These are phyloP conservation scores for Crithidia brevicula DNA, from an alignment of 208 protist genomes.

Conservation along the genomic window DNA sequence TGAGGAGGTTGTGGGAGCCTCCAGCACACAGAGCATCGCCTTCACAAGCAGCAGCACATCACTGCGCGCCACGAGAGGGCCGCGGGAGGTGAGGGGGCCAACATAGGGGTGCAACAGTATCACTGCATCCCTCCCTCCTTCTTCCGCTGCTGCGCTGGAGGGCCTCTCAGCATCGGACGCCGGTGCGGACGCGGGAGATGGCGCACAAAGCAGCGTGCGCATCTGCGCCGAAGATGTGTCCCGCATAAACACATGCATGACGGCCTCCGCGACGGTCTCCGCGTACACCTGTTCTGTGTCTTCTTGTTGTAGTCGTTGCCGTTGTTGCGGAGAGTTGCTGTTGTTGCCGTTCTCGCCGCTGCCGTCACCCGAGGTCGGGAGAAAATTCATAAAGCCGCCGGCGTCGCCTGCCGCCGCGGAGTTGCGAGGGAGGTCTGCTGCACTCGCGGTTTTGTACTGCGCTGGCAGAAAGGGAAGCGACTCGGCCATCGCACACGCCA, in stretches of 20 bases:
- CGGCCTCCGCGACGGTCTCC: slow-evolving; percentile 21
- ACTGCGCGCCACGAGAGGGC: slow-evolving; percentile 22
- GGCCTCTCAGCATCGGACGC: neutral
- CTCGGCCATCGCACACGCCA: slow-evolving; percentile 23
- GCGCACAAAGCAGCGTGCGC: slow-evolving; percentile 5
- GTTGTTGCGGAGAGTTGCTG: neutral
- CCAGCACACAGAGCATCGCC: slow-evolving; percentile 24
- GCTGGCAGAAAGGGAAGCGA: slow-evolving; percentile 23
- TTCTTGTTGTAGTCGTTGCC: too few relatives aligned
- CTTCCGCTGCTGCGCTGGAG: neutral
- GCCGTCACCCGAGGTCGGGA: neutral
- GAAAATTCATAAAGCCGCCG: neutral
- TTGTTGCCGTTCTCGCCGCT: neutral
- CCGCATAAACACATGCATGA: slow-evolving; percentile 19
- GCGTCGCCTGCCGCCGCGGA: neutral
- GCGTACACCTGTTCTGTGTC: slow-evolving; percentile 3
- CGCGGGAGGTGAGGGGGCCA: slow-evolving; percentile 10
- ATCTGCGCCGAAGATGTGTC: slow-evolving; percentile 21
- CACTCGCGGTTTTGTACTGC: slow-evolving; percentile 14
- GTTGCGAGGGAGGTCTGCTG: neutral
- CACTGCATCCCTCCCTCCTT: neutral
- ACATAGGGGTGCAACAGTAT: neutral
- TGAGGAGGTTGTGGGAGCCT: neutral
- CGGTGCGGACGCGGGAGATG: neutral
- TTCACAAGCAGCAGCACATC: slow-evolving; percentile 27